Evolutionary conservation across 208 protist genomes (phyloP).

Genomic region (Leishmania turanica): DNA sequence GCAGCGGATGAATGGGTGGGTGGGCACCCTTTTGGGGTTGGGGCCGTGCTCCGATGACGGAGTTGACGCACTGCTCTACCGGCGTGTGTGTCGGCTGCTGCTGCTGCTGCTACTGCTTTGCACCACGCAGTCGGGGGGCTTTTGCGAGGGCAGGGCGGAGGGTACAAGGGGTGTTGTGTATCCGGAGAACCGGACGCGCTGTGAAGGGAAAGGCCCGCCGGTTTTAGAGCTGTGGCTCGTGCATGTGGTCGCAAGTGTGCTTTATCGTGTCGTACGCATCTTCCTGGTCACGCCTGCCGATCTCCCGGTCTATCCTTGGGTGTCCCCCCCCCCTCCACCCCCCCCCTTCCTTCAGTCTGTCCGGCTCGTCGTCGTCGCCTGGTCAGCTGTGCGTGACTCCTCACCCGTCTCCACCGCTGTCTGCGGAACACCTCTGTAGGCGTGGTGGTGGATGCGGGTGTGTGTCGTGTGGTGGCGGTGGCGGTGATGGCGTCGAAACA

Average conservation of each 20-base stretch:
- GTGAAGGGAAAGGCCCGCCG: no score
- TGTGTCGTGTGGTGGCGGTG: neutral
- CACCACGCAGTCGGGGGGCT: no score
- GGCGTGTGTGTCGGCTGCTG: no score
- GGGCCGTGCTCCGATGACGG: no score
- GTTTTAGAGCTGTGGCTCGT: neutral
- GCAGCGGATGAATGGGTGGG: no score
- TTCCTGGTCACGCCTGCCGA: neutral
- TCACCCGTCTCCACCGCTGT: neutral
- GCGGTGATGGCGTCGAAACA: neutral
- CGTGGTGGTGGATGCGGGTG: neutral
- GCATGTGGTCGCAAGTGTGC: neutral
- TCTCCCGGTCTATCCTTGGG: neutral
- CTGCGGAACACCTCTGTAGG: neutral
- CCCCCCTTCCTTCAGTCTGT: neutral
- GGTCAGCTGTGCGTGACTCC: neutral
- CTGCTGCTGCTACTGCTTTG: no score
- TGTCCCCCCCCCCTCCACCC: no score
- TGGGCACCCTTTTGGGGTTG: no score
- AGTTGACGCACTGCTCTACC: no score
- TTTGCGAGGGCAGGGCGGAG: no score
- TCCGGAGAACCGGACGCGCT: neutral
- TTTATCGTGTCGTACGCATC: neutral
- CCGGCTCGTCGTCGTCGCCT: neutral
- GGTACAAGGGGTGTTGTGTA: neutral